Evolutionary conservation across 1,139 yeast genomes (phyloP).

Genomic region (Schwanniomyces etchellsii): DNA sequence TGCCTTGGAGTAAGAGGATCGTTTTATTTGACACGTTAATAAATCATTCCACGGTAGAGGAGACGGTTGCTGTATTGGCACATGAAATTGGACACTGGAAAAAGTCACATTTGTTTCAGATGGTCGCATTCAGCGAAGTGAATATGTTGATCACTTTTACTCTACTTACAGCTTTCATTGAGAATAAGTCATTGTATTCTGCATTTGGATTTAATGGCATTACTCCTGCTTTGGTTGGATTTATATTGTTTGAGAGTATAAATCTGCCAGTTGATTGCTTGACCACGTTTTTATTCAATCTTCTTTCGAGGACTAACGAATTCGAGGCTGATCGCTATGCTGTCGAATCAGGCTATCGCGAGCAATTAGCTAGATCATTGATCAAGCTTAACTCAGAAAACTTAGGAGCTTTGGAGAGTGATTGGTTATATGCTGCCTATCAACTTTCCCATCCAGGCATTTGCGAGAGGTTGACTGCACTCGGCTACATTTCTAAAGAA

Average conservation of each 20-base stretch:
- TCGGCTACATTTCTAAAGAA: constrained; percentile 46
- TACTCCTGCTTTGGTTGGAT: constrained; percentile 76
- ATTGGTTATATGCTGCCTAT: constrained; percentile 83
- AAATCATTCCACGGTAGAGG: constrained; percentile 67
- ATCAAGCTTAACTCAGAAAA: constrained; percentile 75
- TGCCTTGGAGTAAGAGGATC: constrained; percentile 95
- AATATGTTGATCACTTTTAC: constrained; percentile 64
- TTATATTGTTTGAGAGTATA: constrained; percentile 67
- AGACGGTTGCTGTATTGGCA: constrained; percentile 90
- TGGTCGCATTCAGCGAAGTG: constrained; percentile 57
- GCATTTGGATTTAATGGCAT: constrained; percentile 68
- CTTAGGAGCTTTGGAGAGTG: constrained; percentile 79
- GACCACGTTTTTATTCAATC: constrained; percentile 60
- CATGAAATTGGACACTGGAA: constrained; percentile 99
- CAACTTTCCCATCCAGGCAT: constrained; percentile 88
- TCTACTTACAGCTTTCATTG: constrained; percentile 71
- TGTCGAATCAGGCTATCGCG: constrained; percentile 61
- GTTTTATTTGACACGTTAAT: constrained; percentile 89
- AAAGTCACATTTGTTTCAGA: constrained; percentile 72
- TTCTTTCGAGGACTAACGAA: constrained; percentile 78
- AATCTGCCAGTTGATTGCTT: constrained; percentile 72
- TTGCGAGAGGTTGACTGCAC: constrained; percentile 78
- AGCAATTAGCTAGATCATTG: constrained; percentile 65
- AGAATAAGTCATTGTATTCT: constrained; percentile 68
- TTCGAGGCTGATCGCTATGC: constrained; percentile 92